Evolutionary conservation across 1,284 basidiomycete genomes (phyloP).

Genomic region (Earliella scabrosa): DNA sequence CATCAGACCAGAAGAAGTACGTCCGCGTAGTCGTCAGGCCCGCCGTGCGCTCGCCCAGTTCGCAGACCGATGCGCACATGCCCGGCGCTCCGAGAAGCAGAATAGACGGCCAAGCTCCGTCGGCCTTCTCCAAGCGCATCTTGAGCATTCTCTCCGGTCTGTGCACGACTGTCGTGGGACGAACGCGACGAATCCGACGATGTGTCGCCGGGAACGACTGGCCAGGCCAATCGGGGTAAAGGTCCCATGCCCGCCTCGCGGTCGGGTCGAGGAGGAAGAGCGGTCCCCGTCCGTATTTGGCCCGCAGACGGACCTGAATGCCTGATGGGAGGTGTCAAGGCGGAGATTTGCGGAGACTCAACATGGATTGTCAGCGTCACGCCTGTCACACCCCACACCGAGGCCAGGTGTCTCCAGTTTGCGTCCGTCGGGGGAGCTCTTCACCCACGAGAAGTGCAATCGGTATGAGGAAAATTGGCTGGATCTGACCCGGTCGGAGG

Average conservation of each 20-base stretch:
- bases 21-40: constrained; percentile 4
- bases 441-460: no score
- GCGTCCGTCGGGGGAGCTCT: no score
- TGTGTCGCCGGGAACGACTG: neutral
- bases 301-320: constrained; percentile 4
- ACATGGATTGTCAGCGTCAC: constrained; percentile 2
- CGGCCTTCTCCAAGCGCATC: neutral
- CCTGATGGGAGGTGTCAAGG: neutral
- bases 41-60: neutral
- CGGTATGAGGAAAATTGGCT: no score
- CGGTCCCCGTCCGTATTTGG: constrained; percentile 9
- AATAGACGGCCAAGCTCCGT: neutral
- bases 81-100: constrained; percentile 11
- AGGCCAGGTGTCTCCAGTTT: neutral
- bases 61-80: constrained; percentile 3
- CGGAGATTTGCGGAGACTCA: constrained; percentile 20
- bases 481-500: no score
- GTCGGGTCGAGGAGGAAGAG: constrained; percentile 13
- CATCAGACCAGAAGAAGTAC: constrained; percentile 8
- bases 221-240: neutral
- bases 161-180: constrained; percentile 13
- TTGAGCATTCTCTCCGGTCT: neutral
- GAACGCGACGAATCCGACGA: constrained; percentile 2
- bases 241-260: constrained; percentile 5
- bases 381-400: constrained; percentile 8